phyloP scores from a whole-genome alignment of 1,139 yeast genomes.

The Yamadazyma sp. region DNA sequence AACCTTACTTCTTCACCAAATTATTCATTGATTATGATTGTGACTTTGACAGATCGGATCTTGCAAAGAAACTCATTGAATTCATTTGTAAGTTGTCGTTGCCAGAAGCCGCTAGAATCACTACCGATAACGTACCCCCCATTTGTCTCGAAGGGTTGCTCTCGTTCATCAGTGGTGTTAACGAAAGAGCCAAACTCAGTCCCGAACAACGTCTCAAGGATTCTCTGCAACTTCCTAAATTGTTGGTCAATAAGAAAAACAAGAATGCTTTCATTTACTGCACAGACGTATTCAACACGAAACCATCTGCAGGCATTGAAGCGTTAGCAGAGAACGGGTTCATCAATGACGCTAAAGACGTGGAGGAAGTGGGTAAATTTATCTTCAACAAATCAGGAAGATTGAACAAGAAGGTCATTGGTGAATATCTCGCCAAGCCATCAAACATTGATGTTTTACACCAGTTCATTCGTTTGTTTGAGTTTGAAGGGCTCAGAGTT shows the following conservation, averaged over 20 bases:
- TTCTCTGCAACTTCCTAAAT: constrained; percentile 22
- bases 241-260: constrained; percentile 51
- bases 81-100: constrained; percentile 73
- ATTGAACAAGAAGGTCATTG: constrained; percentile 81
- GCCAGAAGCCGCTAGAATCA: constrained; percentile 73
- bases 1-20: constrained; percentile 74
- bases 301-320: constrained; percentile 73
- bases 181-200: constrained; percentile 48
- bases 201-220: constrained; percentile 18
- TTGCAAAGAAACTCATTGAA: constrained; percentile 68
- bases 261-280: constrained; percentile 76
- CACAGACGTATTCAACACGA: constrained; percentile 70
- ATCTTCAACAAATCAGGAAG: constrained; percentile 77
- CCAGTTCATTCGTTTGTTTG: constrained; percentile 68
- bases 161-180: constrained; percentile 66
- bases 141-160: constrained; percentile 86
- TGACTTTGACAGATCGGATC: constrained; percentile 81
- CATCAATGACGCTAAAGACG: constrained; percentile 52
- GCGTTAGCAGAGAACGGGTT: constrained; percentile 64
- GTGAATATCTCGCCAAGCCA: constrained; percentile 83
- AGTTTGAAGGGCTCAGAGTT: constrained; percentile 74
- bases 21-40: constrained; percentile 87
- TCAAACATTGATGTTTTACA: constrained; percentile 58
- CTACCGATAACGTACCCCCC: constrained; percentile 91
- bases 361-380: constrained; percentile 69